These are phyloP conservation scores for Boletus huronensis DNA, from an alignment of 768 basidiomycete genomes.

Conservation along the genomic window DNA sequence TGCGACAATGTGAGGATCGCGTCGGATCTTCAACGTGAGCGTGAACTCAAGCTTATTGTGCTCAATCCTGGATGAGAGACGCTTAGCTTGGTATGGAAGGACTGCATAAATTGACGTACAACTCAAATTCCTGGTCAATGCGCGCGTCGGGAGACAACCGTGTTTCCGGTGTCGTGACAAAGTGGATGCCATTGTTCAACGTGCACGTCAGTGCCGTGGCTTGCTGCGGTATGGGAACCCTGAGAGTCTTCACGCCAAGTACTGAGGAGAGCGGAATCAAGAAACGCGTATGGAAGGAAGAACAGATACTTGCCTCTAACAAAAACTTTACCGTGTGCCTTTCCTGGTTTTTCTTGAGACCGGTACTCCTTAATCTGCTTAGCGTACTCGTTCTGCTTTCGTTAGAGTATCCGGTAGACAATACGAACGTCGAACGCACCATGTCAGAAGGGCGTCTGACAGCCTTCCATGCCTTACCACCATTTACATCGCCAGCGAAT, in stretches of 20 bases:
- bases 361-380: slow-evolving; percentile 84
- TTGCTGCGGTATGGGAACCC: slow-evolving; percentile 75
- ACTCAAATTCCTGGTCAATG: slow-evolving; percentile 87
- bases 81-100: neutral
- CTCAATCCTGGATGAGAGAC: slow-evolving; percentile 57
- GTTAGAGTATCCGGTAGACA: neutral
- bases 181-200: slow-evolving; percentile 95
- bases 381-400: slow-evolving; percentile 84
- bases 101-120: slow-evolving; percentile 48
- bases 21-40: slow-evolving; percentile 79
- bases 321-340: slow-evolving; percentile 89
- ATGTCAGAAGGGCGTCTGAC: slow-evolving; percentile 92
- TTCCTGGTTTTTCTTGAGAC: slow-evolving; percentile 71
- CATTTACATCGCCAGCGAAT: slow-evolving; percentile 78
- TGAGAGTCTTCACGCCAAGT: slow-evolving; percentile 65
- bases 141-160: slow-evolving; percentile 53
- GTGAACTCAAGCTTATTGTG: slow-evolving; percentile 96
- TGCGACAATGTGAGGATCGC: slow-evolving; percentile 78
- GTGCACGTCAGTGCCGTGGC: slow-evolving; percentile 78
- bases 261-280: slow-evolving; percentile 44
- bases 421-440: slow-evolving; percentile 44
- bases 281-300: neutral
- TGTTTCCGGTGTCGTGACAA: slow-evolving; percentile 84
- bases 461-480: slow-evolving; percentile 79
- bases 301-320: slow-evolving; percentile 64